phyloP scores from a whole-genome alignment of 441 rosid genomes.

The Populus hybrid region DNA sequence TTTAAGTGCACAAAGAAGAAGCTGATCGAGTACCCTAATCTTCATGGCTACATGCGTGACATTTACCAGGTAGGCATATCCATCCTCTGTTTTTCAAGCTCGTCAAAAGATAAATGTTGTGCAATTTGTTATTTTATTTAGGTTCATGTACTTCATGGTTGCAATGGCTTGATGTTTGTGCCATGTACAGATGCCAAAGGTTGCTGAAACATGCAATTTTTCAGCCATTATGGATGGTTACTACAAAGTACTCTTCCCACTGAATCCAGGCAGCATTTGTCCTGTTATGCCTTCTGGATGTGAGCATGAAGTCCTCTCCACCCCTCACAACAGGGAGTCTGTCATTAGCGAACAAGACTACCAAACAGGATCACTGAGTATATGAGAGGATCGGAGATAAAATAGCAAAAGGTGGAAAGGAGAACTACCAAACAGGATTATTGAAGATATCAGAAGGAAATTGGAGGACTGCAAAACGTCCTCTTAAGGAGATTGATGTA shows the following conservation, averaged over 20 bases:
- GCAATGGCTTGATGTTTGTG: background rate
- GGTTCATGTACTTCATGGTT: background rate
- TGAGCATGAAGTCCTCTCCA: conserved; percentile 39
- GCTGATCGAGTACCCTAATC: conserved; percentile 66
- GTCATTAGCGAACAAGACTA: conserved; percentile 24
- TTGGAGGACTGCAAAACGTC: too few species aligned
- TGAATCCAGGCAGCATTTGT: conserved; percentile 71
- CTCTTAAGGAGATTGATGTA: too few species aligned
- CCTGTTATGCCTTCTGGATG: conserved; percentile 53
- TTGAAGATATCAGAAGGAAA: too few species aligned
- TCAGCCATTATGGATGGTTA: conserved; percentile 71
- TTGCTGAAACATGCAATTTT: conserved; percentile 73
- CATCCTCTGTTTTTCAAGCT: too few species aligned
- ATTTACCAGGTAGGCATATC: conserved; percentile 57
- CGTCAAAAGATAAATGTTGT: too few species aligned
- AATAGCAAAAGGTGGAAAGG: too few species aligned
- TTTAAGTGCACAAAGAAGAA: conserved; percentile 87
- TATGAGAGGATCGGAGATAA: too few species aligned
- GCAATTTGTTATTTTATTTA: too few species aligned
- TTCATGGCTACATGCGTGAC: conserved; percentile 60
- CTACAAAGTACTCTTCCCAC: conserved; percentile 66
- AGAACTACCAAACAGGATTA: too few species aligned
- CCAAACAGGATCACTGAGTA: too few species aligned
- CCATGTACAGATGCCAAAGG: conserved; percentile 58
- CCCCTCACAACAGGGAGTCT: conserved; percentile 60